Base-by-base conservation (phyloP, 805 yeast genomes). In the Yarrowia keelungensis region DNA sequence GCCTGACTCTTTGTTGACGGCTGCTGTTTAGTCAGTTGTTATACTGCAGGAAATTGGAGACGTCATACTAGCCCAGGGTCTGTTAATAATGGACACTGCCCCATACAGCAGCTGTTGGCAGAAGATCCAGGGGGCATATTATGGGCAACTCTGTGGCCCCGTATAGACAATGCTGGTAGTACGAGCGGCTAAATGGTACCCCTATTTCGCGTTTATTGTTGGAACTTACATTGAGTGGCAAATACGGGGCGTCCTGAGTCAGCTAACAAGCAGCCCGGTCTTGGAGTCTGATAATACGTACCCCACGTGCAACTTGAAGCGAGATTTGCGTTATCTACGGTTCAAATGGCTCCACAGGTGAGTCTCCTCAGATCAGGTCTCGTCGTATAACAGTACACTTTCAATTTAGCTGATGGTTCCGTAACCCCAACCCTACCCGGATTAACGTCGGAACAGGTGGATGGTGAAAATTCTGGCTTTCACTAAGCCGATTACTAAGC, bases 11-110 rank as follows among this genome's bases (percentile, higher is more conserved):
- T 45, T 45, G 22, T 45, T 43, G 14, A 12, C 26, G 10, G 14
- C 5, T 3, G 47, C 26, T 9, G 47, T 42, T 42, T 42, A 42
- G 46, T 42, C 47, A 45, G 26, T 10, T 45, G 14, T 45, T 45
- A 45, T 45, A 10, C 50, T 46, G 50, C 50, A 45, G 47, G 47
- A 46, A 11, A 46, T 46, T 46, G 50, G 32, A 16, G 47, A 26
- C 26, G 9, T n/a, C 11, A 12, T 15, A 5, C n/a, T n/a, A 14
- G 43, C 43, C n/a, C 43, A 41, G 32, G 32, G 32, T 26, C 32
- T 26, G 32, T 26, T 2, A 26, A 26, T 26, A 26, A 26, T 5
- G 7, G 32, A 26, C 43, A n/a, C 26, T 45, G 26, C 26, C 19
- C 47, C 16, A 14, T 16, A 45, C 14, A 45, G 47, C 16, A 45